Conservation (phyloP, 106 monocot genomes). For the Dactylorhiza incarnata region DNA sequence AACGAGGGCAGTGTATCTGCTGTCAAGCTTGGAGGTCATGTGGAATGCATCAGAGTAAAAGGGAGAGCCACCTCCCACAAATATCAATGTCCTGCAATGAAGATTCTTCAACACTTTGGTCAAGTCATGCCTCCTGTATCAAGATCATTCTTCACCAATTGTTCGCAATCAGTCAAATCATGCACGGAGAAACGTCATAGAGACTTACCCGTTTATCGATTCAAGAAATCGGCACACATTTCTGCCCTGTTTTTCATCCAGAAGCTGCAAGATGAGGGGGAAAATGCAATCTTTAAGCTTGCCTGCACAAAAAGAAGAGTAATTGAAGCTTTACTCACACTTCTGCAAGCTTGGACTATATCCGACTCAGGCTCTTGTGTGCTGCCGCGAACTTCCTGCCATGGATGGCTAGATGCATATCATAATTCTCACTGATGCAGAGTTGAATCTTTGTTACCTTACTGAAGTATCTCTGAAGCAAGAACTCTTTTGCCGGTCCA, state of each 20-base stretch:
- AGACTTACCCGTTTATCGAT: conserved; percentile 50
- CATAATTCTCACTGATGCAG: neutral
- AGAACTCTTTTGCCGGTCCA: conserved; percentile 53
- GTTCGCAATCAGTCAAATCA: neutral
- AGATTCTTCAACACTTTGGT: conserved; percentile 43
- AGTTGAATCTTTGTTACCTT: conserved; percentile 30
- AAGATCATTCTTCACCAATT: conserved; percentile 1
- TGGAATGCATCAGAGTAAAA: conserved; percentile 64
- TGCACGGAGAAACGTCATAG: neutral
- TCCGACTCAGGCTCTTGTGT: conserved; percentile 52
- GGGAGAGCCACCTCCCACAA: conserved; percentile 63
- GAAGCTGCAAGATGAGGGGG: conserved; percentile 28
- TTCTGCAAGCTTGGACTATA: conserved; percentile 64
- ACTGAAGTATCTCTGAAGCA: conserved; percentile 76
- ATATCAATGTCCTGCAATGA: conserved; percentile 50
- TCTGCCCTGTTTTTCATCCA: conserved; percentile 44
- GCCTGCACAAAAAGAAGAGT: neutral
- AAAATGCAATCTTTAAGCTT: neutral
- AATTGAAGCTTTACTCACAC: conserved; percentile 28
- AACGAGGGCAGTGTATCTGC: conserved; percentile 64
- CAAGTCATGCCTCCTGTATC: conserved; percentile 58
- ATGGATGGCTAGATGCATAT: neutral
- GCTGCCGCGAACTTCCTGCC: conserved; percentile 61
- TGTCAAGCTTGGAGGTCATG: conserved; percentile 63
- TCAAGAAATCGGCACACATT: conserved; percentile 62